A percentile compares a stretch with the other conserved stretches of the same genome.
Evolutionary conservation across 2,329 filamentous ascomycete genomes (phyloP).

Genomic region (Phialemoniopsis sp.): DNA sequence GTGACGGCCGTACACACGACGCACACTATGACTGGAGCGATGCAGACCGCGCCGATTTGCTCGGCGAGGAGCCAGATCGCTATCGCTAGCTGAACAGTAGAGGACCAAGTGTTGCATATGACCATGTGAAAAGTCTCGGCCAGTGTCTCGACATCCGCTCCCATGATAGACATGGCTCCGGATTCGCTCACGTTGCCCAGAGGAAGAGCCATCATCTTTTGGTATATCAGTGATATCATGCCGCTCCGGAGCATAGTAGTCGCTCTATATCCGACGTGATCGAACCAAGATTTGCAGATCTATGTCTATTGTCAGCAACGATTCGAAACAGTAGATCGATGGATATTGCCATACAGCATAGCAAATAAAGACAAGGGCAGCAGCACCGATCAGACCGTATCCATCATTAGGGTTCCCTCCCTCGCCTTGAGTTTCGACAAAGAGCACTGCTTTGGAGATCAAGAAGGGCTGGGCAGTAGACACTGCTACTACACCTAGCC

Average conservation of each 20-base stretch:
- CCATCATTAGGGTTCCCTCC: conserved; percentile 15
- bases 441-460: conserved; percentile 19
- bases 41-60: conserved; percentile 10
- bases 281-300: too few relatives aligned
- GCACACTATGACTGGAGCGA: conserved; percentile 11
- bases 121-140: too few relatives aligned
- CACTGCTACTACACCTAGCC: conserved; percentile 9
- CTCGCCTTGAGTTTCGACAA: not conserved
- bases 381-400: conserved; percentile 38
- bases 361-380: conserved; percentile 23
- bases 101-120: conserved; percentile 9
- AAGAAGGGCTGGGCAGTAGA: conserved; percentile 24
- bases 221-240: conserved; percentile 25
- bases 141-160: conserved; percentile 19
- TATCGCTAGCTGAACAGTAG: conserved; percentile 9
- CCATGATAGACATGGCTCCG: conserved; percentile 24
- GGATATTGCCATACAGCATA: too few relatives aligned
- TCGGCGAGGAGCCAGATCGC: conserved; percentile 12
- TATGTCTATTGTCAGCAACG: too few relatives aligned
- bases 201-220: conserved; percentile 17
- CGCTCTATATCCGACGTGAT: too few relatives aligned
- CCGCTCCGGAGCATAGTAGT: conserved; percentile 17
- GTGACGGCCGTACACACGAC: too few relatives aligned
- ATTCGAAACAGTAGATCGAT: too few relatives aligned
- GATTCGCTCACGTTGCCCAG: conserved; percentile 4